Conservation (phyloP, 1,284 basidiomycete species). For the Mrakiaceae sp. region DNA sequence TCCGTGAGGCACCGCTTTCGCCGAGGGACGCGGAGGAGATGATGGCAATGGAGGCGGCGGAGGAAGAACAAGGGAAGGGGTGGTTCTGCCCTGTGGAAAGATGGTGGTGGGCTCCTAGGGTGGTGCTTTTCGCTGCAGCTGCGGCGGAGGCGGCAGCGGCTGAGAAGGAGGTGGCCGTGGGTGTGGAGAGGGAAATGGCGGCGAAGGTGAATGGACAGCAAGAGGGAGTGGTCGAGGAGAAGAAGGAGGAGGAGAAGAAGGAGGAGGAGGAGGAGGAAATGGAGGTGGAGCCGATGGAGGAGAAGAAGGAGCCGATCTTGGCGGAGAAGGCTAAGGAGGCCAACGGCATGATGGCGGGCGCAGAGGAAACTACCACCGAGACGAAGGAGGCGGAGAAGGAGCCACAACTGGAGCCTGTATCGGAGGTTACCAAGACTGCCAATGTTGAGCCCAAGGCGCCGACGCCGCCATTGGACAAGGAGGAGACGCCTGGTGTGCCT, state of each 20-base stretch:
- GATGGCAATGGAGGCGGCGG: background rate
- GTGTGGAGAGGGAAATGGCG: background rate
- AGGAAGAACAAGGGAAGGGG: background rate
- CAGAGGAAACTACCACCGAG: too few relatives aligned
- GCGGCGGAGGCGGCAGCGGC: background rate
- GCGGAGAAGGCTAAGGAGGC: constrained; percentile 3
- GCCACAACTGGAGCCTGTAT: too few relatives aligned
- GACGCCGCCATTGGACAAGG: too few relatives aligned
- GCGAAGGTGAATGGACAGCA: background rate
- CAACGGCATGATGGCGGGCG: background rate
- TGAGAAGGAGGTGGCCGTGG: background rate
- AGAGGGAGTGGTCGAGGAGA: background rate
- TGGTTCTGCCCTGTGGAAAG: constrained; percentile 9
- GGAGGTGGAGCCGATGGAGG: constrained; percentile 18
- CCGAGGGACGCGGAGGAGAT: background rate
- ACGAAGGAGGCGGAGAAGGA: too few relatives aligned
- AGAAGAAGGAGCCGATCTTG: constrained; percentile 31
- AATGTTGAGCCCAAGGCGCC: too few relatives aligned
- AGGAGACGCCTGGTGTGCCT: too few relatives aligned
- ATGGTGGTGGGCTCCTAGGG: constrained; percentile 10
- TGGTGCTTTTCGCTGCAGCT: background rate
- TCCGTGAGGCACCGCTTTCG: constrained; percentile 1
- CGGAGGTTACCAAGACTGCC: too few relatives aligned
- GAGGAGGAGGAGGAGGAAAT: background rate
- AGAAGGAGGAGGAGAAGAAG: background rate